phyloP scores from a whole-genome alignment of 352 stramenopile genomes.

The Phytophthora ohioensis region DNA sequence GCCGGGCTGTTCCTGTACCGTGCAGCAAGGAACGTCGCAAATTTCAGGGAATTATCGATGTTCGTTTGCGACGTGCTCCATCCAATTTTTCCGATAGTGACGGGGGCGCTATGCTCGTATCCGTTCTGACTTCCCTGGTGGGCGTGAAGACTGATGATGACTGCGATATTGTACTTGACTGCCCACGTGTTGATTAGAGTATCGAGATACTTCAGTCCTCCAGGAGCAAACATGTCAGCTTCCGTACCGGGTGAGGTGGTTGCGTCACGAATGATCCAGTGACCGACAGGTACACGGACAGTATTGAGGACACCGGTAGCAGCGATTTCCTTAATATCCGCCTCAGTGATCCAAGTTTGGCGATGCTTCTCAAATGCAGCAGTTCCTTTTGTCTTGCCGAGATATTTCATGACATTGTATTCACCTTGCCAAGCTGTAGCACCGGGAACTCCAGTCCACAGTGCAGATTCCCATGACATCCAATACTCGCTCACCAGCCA shows the following conservation, averaged over 20 bases:
- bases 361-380: slow-evolving; percentile 22
- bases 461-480: slow-evolving; percentile 25
- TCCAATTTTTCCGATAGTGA: not conserved
- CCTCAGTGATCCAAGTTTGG: slow-evolving; percentile 30
- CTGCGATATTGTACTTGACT: slow-evolving; percentile 59
- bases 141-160: slow-evolving; percentile 65
- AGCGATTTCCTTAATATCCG: slow-evolving; percentile 29
- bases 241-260: slow-evolving; percentile 26
- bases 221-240: slow-evolving; percentile 30
- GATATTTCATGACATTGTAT: slow-evolving; percentile 25
- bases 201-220: slow-evolving; percentile 62
- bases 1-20: slow-evolving; percentile 53
- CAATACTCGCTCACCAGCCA: slow-evolving; percentile 33
- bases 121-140: slow-evolving; percentile 69
- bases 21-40: slow-evolving; percentile 48
- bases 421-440: slow-evolving; percentile 10
- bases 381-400: slow-evolving; percentile 18
- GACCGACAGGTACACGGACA: slow-evolving; percentile 53
- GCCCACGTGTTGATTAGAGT: slow-evolving; percentile 61
- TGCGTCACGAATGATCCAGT: slow-evolving; percentile 52
- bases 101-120: slow-evolving; percentile 55
- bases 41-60: slow-evolving; percentile 46
- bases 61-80: slow-evolving; percentile 46
- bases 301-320: slow-evolving; percentile 48
- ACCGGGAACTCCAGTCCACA: slow-evolving; percentile 9